Conservation (phyloP, 306 rosid genomes). For the Crotalaria pallida region DNA sequence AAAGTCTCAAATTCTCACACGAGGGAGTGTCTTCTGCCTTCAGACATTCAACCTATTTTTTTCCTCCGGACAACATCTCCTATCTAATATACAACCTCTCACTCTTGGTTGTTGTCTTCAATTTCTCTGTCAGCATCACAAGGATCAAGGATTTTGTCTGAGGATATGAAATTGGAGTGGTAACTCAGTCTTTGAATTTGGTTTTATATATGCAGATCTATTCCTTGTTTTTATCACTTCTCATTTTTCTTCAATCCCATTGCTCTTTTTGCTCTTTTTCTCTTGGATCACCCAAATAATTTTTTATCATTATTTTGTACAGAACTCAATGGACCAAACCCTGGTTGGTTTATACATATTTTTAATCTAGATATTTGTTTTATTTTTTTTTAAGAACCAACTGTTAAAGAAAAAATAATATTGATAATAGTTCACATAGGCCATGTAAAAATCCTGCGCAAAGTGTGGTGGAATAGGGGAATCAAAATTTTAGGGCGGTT, state of each 20-base stretch:
- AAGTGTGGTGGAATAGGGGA: background rate
- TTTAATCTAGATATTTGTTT: background rate
- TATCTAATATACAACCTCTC: slow-evolving; percentile 21
- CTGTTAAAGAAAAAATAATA: background rate
- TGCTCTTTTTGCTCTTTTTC: slow-evolving; percentile 21
- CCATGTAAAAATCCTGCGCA: background rate
- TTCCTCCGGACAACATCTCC: slow-evolving; percentile 9
- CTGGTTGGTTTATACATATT: background rate
- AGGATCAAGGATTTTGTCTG: slow-evolving; percentile 33
- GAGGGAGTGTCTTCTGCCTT: slow-evolving; percentile 33
- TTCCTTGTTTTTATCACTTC: slow-evolving; percentile 29
- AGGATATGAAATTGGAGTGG: slow-evolving; percentile 23
- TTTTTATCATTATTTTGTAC: background rate
- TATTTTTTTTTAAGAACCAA: background rate
- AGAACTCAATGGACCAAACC: slow-evolving; percentile 1
- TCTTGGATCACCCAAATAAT: slow-evolving; percentile 37
- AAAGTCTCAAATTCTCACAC: slow-evolving; percentile 26
- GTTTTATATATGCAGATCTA: slow-evolving; percentile 20
- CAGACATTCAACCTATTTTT: slow-evolving; percentile 31
- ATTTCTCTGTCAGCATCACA: slow-evolving; percentile 28
- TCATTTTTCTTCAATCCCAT: slow-evolving; percentile 33
- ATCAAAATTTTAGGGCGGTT: background rate
- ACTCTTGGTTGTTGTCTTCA: slow-evolving; percentile 26
- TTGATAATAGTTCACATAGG: background rate
- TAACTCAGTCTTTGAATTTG: slow-evolving; percentile 43